Conservation (phyloP, 1,139 yeast genomes). For the Nakaseomyces uthaithaninus region DNA sequence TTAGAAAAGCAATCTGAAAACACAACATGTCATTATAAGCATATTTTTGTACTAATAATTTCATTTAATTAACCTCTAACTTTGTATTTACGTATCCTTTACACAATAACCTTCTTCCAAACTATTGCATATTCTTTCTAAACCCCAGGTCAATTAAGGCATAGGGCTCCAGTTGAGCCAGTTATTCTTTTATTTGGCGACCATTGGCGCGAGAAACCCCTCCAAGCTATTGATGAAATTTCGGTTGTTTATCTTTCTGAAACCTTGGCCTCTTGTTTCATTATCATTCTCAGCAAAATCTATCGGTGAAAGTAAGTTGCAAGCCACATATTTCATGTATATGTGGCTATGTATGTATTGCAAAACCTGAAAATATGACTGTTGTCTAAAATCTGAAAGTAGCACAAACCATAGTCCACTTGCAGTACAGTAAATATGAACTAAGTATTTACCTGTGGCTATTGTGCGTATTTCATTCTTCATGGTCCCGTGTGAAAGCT, state of each 20-base stretch:
- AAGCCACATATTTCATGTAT: constrained; percentile 61
- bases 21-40: too few relatives aligned
- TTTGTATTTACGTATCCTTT: too few relatives aligned
- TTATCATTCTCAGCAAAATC: constrained; percentile 27
- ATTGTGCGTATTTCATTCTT: constrained; percentile 54
- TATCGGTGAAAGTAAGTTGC: constrained; percentile 38
- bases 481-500: constrained; percentile 37
- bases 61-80: too few relatives aligned
- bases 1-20: too few relatives aligned
- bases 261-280: constrained; percentile 30
- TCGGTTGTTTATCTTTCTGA: constrained; percentile 26
- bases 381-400: constrained; percentile 59
- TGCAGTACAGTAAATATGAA: constrained; percentile 74
- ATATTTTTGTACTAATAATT: too few relatives aligned
- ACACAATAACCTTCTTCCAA: too few relatives aligned
- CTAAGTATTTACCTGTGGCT: constrained; percentile 63
- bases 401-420: constrained; percentile 70
- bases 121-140: too few relatives aligned
- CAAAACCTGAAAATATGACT: constrained; percentile 51
- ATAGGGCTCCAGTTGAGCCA: too few relatives aligned
- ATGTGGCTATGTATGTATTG: constrained; percentile 60
- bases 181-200: constrained; percentile 13
- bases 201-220: constrained; percentile 27
- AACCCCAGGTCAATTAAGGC: too few relatives aligned
- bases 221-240: constrained; percentile 27